Base-by-base conservation (phyloP, 225 moss, liverwort and hornwort species). In the Marchantia polymorpha region DNA sequence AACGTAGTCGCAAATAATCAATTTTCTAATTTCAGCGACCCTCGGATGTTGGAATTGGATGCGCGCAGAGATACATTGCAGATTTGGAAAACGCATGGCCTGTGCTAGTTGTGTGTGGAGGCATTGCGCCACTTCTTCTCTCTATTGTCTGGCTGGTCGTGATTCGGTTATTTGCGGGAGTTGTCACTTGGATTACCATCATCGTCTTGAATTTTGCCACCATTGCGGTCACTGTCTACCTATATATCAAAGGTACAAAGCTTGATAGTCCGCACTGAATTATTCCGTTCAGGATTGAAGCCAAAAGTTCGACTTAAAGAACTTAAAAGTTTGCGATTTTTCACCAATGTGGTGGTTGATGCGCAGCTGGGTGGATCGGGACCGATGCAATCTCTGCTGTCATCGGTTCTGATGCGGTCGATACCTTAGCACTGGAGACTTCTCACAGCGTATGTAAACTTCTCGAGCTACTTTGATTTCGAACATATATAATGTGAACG, bases 301-400 rank as follows among this genome's bases (percentile, higher is more conserved):
- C 20, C 2, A 20, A n/a, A 50, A 20, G 27, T 55, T 26, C 23
- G 7, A 4, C 13, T 14, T 0, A 8, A 12, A 49, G 0, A 56
- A 19, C 13, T n/a, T n/a, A 65, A 66, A 47, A 51, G 19, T 15
- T 52, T 12, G 4, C n/a, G 25, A 13, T 14, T 73, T 39, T 27
- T 73, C 53, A 73, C 27, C 14, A 22, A 8, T 54, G 13, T 15
- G 53, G 7, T 49, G 15, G 54, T 54, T 79, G 71, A 29, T 46
- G 27, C 76, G 84, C 88, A 96, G 96, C 96, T 77, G 96, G 96
- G 53, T 96, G 96, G 96, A 96, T 96, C 60, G 96, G 96, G 52
- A 85, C 85, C 82, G 89, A 94, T 51, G 91, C 92, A 51, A 88
- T 96, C 22, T 87, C 94, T 6, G 85, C 90, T 46, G 65, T 96